Percentiles rank a stretch among this genome's conserved stretches.
These are phyloP conservation scores for Wallacemonas sp. DNA, from an alignment of 208 protist genomes.

Conservation along the genomic window DNA sequence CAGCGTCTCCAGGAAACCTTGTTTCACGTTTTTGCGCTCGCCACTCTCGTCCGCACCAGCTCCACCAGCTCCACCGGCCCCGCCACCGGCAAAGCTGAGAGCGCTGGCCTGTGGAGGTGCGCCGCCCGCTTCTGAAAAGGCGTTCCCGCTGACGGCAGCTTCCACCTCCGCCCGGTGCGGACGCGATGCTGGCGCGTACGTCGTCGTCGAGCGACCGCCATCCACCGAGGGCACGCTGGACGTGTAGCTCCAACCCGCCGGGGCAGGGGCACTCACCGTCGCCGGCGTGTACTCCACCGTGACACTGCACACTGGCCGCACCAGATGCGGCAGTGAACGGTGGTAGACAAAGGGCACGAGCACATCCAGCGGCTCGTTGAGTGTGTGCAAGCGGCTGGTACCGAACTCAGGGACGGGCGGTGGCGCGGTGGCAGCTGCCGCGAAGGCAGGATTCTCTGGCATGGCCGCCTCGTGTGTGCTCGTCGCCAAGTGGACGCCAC, in stretches of 20 bases:
- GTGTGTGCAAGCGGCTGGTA: neutral
- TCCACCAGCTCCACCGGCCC: constrained; percentile 8
- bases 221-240: no score
- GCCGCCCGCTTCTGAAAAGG: neutral
- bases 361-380: constrained; percentile 14
- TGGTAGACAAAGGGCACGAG: constrained; percentile 26
- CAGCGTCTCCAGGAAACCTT: constrained; percentile 44
- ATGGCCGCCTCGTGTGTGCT: neutral
- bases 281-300: constrained; percentile 17
- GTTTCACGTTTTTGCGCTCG: constrained; percentile 25
- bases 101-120: neutral
- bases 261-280: no score
- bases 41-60: neutral
- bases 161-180: constrained; percentile 14
- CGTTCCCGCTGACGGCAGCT: constrained; percentile 4
- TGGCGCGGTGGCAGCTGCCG: neutral
- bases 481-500: no score
- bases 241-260: no score
- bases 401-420: neutral
- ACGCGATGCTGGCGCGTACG: constrained; percentile 8
- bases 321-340: constrained; percentile 7
- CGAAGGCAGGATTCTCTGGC: neutral
- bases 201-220: neutral
- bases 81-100: neutral
- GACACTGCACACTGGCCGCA: neutral